These are phyloP conservation scores for Erythrophleum ivorense DNA, from an alignment of 331 rosid genomes.

Conservation along the genomic window DNA sequence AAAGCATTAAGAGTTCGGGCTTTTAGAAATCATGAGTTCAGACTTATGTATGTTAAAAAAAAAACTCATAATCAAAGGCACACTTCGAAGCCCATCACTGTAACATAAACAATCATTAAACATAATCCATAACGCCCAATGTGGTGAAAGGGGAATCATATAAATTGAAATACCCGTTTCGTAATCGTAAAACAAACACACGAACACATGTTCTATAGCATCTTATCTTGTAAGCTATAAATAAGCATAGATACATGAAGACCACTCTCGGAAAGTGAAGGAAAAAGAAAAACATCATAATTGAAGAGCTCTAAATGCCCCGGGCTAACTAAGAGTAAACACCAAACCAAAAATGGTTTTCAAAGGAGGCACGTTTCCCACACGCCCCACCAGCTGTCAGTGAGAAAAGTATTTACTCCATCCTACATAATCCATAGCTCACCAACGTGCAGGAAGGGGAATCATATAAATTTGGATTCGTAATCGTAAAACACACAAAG, in stretches of 20 bases:
- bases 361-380: background rate
- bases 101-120: background rate
- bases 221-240: background rate
- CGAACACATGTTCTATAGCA: background rate
- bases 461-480: background rate
- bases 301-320: background rate
- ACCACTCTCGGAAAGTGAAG: background rate
- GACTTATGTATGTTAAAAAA: too few species aligned
- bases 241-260: background rate
- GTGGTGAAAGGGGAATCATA: background rate
- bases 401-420: background rate
- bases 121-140: background rate
- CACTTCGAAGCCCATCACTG: background rate
- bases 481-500: constrained; percentile 4
- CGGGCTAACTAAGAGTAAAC: background rate
- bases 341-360: background rate
- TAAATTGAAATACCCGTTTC: background rate
- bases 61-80: too few species aligned
- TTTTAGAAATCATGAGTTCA: background rate
- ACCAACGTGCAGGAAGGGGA: background rate
- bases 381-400: background rate
- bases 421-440: background rate
- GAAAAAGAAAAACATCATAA: background rate
- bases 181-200: background rate
- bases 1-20: background rate